phyloP scores from a whole-genome alignment of 495 filamentous ascomycete species.

The Xylaria cubensis region DNA sequence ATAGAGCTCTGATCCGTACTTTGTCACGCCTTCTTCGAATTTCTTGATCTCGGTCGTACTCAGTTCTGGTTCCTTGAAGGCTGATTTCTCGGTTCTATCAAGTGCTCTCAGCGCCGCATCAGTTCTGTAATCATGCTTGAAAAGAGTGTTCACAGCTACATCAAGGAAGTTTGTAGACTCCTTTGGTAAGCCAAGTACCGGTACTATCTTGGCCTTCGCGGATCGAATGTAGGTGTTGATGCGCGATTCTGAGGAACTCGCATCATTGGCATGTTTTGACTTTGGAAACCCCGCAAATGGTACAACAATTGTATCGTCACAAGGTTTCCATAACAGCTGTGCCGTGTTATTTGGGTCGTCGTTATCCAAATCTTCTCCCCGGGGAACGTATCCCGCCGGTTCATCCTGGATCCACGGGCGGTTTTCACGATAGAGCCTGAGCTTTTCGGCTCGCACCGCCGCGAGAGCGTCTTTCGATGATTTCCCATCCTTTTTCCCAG shows the following conservation, averaged over 20 bases:
- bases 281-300: slow-evolving; percentile 26
- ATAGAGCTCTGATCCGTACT: slow-evolving; percentile 89
- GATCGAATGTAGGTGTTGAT: slow-evolving; percentile 78
- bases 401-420: slow-evolving; percentile 94
- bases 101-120: slow-evolving; percentile 77
- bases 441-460: slow-evolving; percentile 69
- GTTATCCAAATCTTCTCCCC: slow-evolving; percentile 75
- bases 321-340: slow-evolving; percentile 65
- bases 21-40: slow-evolving; percentile 91
- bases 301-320: slow-evolving; percentile 22
- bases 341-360: slow-evolving; percentile 55
- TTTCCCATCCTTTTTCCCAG: slow-evolving; percentile 68
- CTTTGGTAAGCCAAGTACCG: slow-evolving; percentile 67
- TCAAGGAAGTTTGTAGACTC: slow-evolving; percentile 87
- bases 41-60: slow-evolving; percentile 79
- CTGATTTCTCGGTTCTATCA: slow-evolving; percentile 68
- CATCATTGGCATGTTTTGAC: slow-evolving; percentile 55
- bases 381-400: slow-evolving; percentile 80
- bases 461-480: slow-evolving; percentile 79
- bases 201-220: slow-evolving; percentile 64
- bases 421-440: slow-evolving; percentile 75
- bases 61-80: slow-evolving; percentile 85
- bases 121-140: slow-evolving; percentile 70
- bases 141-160: slow-evolving; percentile 79
- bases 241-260: slow-evolving; percentile 47